phyloP scores from a whole-genome alignment of 2,329 filamentous ascomycete genomes.

The Torrubiella hemipterigena region DNA sequence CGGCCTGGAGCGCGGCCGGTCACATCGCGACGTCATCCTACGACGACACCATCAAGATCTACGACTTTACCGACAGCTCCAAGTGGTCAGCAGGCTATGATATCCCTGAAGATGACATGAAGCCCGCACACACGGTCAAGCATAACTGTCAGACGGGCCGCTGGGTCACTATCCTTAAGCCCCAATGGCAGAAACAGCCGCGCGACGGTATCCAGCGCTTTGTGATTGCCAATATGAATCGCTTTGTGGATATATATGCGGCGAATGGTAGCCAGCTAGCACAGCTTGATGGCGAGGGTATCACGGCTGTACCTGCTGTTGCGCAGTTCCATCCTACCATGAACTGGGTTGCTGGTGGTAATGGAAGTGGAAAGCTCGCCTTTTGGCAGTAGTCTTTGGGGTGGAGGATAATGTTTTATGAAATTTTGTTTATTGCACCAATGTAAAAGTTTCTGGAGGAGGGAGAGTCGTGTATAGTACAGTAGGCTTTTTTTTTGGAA shows the following conservation, averaged over 20 bases:
- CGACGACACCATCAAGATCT: conserved; percentile 89
- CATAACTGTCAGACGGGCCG: conserved; percentile 96
- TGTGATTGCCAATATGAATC: conserved; percentile 93
- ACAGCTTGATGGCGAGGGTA: conserved; percentile 76
- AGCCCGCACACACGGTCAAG: conserved; percentile 54
- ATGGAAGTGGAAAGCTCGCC: conserved; percentile 82
- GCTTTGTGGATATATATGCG: conserved; percentile 86
- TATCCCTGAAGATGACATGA: conserved; percentile 50
- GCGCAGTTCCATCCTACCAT: conserved; percentile 77
- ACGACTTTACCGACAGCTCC: conserved; percentile 56
- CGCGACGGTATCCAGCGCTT: conserved; percentile 74
- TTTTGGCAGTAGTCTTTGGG: conserved; percentile 75
- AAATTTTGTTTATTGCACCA: too few relatives aligned
- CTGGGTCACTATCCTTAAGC: conserved; percentile 79
- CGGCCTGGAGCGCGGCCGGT: conserved; percentile 74
- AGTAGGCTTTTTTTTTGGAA: too few relatives aligned
- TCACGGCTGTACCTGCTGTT: conserved; percentile 89
- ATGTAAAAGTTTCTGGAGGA: too few relatives aligned
- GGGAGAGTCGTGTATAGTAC: too few relatives aligned
- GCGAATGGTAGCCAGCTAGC: conserved; percentile 75
- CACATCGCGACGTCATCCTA: conserved; percentile 88
- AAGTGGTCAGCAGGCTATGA: conserved; percentile 47
- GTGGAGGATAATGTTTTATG: too few relatives aligned
- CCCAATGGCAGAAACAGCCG: conserved; percentile 76
- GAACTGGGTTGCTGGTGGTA: conserved; percentile 90